Evolutionary conservation across 2,329 filamentous ascomycete genomes (phyloP), one percentile per base, ranked within the genome.

Genomic region (Daldinia sp.): DNA sequence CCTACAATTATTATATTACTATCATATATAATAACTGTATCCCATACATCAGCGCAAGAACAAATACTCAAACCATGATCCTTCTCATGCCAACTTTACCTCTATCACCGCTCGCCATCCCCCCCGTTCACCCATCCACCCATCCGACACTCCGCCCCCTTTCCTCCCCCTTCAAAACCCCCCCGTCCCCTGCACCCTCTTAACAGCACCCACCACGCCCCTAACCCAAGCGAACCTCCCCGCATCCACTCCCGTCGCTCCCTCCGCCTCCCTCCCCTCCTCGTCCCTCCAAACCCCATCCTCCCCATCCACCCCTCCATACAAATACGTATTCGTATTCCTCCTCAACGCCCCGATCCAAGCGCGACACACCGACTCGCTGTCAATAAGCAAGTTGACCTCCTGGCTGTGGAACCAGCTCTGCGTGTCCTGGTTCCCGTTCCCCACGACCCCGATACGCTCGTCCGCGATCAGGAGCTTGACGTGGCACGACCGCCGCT

Each of bases 371-470:
- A 94, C 81, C 1, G 83, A 77, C 0, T 78, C 73, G 20, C 87
- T 90, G 69, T 95, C 92, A 5, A 94, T 80, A 86, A 95, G 88
- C 26, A 94, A 79, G 72, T 95, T 94, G 61, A 92, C 86, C 78
- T 95, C 92, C 77, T 94, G 91, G 61, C 86, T 90, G 75, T 95
- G 92, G 72, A 86, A 94, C 89, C 91, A 94, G 20, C 86, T 89
- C 78, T 95, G 92, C 1, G 92, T 94, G 73, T 95, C 92, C 77
- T 94, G 90, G 74, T 94, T 95, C 0, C 92, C 92, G 70, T 88
- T 92, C 3, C 92, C 92, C 78, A 92, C 87, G 39, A 94, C 89
- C 1, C 87, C 92, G 39, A 95, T 85, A 23, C 81, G 81, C 48
- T 86, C 87, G 76, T 95, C 92, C 1, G 88, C 89, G 46, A 94